Conservation (phyloP, 2,329 filamentous ascomycete species). For the Aureobasidium sp. region DNA sequence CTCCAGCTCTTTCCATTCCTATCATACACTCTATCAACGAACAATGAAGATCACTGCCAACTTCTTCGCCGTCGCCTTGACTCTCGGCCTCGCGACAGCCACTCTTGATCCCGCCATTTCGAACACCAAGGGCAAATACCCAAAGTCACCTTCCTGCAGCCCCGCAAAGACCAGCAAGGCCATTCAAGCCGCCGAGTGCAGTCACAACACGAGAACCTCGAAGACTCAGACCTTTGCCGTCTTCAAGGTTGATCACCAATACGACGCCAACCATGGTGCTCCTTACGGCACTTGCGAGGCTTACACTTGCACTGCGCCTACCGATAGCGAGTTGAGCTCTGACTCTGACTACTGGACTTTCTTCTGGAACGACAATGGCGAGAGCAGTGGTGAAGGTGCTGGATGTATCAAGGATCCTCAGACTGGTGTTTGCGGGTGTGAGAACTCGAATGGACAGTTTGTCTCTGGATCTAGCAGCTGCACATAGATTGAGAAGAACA, state of each 20-base stretch:
- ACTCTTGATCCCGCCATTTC: constrained; percentile 32
- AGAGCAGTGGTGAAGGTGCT: constrained; percentile 27
- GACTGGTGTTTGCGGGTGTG: constrained; percentile 36
- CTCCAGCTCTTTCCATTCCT: neutral
- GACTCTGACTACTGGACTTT: constrained; percentile 38
- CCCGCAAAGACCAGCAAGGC: constrained; percentile 29
- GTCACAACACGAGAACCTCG: constrained; percentile 34
- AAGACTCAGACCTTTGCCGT: constrained; percentile 34
- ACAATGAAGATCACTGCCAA: constrained; percentile 6
- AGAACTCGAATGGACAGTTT: constrained; percentile 36
- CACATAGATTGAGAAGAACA: neutral
- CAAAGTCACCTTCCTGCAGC: constrained; percentile 23
- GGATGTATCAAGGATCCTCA: constrained; percentile 35
- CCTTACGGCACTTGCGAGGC: constrained; percentile 44
- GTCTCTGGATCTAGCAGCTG: constrained; percentile 23
- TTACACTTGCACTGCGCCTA: constrained; percentile 35
- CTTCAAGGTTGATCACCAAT: constrained; percentile 40
- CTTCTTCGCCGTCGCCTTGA: constrained; percentile 11
- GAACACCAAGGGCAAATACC: constrained; percentile 32
- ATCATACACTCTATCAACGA: neutral
- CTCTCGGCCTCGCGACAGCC: constrained; percentile 22
- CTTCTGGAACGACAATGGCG: constrained; percentile 27
- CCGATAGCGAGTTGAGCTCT: constrained; percentile 24
- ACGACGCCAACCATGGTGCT: constrained; percentile 36
- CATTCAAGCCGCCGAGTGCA: constrained; percentile 39